Evolutionary conservation across 306 rosid genomes (phyloP).

Genomic region (Corylus heterophylla): DNA sequence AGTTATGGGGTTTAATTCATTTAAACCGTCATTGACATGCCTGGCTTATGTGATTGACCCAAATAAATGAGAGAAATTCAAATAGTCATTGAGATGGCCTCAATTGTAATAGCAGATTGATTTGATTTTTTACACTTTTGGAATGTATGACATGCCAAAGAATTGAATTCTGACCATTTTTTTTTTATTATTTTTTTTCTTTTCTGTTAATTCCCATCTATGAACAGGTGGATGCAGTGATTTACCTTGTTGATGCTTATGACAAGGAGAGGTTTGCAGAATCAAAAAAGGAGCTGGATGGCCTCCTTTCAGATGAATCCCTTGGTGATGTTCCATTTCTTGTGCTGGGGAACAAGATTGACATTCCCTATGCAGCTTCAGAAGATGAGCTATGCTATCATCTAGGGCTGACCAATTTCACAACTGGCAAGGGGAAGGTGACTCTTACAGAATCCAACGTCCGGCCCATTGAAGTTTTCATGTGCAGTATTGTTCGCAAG

Average conservation of each 20-base stretch:
- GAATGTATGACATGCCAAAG: constrained; percentile 7
- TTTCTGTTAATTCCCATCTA: constrained; percentile 16
- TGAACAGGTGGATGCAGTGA: constrained; percentile 81
- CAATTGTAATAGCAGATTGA: too few relatives aligned
- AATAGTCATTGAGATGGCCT: neutral
- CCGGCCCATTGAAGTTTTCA: constrained; percentile 86
- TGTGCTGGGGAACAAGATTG: constrained; percentile 84
- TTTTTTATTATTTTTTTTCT: neutral
- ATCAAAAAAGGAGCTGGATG: constrained; percentile 74
- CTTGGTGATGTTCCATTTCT: constrained; percentile 69
- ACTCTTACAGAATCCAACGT: constrained; percentile 56
- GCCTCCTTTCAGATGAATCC: constrained; percentile 75
- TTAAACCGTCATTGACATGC: neutral
- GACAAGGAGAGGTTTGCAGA: constrained; percentile 76
- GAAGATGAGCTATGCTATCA: constrained; percentile 70
- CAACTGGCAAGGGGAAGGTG: constrained; percentile 83
- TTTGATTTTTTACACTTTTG: too few relatives aligned
- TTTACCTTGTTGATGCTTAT: constrained; percentile 72
- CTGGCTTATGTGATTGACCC: neutral
- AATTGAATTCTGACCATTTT: constrained; percentile 1
- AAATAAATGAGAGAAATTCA: neutral
- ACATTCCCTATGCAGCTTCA: constrained; percentile 75
- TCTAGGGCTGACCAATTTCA: constrained; percentile 67
- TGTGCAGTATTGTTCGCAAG: constrained; percentile 92
- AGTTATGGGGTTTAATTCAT: too few relatives aligned